A percentile compares a stretch with the other conserved stretches of the same genome.
Conservation (phyloP, 257 asterid species). For the Fraxinus cuspidata region DNA sequence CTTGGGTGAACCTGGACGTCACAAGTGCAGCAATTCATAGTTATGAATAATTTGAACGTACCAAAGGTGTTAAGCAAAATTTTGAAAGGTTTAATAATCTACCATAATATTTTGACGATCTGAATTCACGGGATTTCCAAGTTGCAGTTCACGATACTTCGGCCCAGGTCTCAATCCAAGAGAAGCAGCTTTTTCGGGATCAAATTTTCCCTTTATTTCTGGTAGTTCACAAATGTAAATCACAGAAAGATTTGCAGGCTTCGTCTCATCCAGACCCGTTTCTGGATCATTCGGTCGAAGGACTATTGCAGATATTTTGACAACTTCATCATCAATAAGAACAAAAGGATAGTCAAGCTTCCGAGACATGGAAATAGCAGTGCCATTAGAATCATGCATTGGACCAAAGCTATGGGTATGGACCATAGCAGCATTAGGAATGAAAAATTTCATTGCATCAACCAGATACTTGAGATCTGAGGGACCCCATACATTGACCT, state of each 20-base stretch:
- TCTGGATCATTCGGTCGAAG: constrained; percentile 52
- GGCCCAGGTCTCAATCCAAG: constrained; percentile 91
- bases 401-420: constrained; percentile 84
- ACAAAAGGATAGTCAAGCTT: constrained; percentile 52
- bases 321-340: constrained; percentile 82
- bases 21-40: constrained; percentile 18
- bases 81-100: constrained; percentile 25
- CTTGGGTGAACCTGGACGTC: constrained; percentile 74
- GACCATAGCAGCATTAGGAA: constrained; percentile 92
- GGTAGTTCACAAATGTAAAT: constrained; percentile 83
- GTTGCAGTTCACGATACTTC: constrained; percentile 79
- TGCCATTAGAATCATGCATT: constrained; percentile 39
- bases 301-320: constrained; percentile 81
- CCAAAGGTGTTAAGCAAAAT: not conserved
- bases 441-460: constrained; percentile 86
- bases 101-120: constrained; percentile 76
- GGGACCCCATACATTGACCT: constrained; percentile 98
- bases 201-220: constrained; percentile 89
- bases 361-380: constrained; percentile 33
- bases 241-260: constrained; percentile 83
- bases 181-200: constrained; percentile 70
- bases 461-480: constrained; percentile 81
- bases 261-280: constrained; percentile 29
- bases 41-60: constrained; percentile 13
- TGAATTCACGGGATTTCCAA: constrained; percentile 78